Evolutionary conservation across 352 stramenopile species (phyloP).

Genomic region (Peronospora belbahrii): DNA sequence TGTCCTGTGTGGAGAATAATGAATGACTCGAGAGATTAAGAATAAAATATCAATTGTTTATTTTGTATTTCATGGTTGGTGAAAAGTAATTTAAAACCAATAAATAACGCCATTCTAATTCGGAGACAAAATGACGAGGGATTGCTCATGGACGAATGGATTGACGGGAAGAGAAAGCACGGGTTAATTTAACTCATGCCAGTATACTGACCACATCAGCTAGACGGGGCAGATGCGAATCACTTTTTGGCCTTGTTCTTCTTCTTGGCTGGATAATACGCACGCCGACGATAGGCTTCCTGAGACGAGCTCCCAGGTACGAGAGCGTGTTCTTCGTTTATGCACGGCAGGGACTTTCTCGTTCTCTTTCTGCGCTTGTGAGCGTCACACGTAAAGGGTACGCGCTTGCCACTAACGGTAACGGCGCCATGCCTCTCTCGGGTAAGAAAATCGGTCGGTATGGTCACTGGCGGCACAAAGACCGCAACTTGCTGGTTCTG

Average conservation of each 20-base stretch:
- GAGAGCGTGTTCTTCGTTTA: slow-evolving; percentile 25
- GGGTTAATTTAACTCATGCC: background rate
- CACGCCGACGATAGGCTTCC: slow-evolving; percentile 32
- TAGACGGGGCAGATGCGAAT: background rate
- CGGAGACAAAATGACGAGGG: slow-evolving; percentile 6
- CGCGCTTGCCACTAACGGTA: slow-evolving; percentile 31
- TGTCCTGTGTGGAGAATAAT: no score
- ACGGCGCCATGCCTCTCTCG: slow-evolving; percentile 26
- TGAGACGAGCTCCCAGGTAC: slow-evolving; percentile 17
- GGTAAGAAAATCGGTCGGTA: slow-evolving; percentile 27
- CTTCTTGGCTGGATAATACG: slow-evolving; percentile 27
- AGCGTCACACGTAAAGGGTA: slow-evolving; percentile 33
- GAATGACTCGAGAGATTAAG: no score
- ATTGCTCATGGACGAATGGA: background rate
- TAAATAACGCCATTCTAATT: slow-evolving; percentile 25
- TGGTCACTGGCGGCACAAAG: slow-evolving; percentile 19
- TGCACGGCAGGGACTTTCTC: slow-evolving; percentile 16
- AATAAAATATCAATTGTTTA: background rate
- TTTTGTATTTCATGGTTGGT: slow-evolving; percentile 10
- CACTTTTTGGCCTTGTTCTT: slow-evolving; percentile 32
- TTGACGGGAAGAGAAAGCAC: background rate
- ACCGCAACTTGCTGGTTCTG: slow-evolving; percentile 3
- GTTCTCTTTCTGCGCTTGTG: slow-evolving; percentile 20
- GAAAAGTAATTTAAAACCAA: slow-evolving; percentile 10
- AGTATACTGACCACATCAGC: background rate